Evolutionary conservation across 768 basidiomycete genomes (phyloP).

Genomic region (Boletus rufocinnamomeus): DNA sequence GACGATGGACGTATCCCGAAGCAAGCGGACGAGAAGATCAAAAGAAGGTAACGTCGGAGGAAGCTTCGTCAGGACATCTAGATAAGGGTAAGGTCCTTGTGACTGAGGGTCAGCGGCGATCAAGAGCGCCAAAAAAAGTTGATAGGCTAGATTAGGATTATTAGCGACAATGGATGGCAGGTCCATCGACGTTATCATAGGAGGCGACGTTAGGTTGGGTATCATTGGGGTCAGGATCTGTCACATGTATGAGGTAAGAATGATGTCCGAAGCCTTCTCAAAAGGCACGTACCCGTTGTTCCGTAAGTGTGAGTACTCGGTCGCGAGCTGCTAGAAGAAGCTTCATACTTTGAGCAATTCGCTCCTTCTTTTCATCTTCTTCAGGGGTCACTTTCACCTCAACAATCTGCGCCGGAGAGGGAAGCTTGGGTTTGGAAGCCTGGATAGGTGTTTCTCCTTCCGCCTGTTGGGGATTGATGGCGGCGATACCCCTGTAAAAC

Average conservation of each 20-base stretch:
- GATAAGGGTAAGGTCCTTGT: conserved; percentile 47
- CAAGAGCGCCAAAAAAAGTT: conserved; percentile 62
- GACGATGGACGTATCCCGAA: conserved; percentile 60
- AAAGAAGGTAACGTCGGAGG: conserved; percentile 75
- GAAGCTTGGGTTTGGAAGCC: conserved; percentile 1
- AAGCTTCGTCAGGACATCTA: conserved; percentile 63
- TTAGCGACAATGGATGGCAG: conserved; percentile 62
- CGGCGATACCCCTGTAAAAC: conserved; percentile 17
- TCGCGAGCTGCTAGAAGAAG: conserved; percentile 69
- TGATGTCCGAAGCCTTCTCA: too few relatives aligned
- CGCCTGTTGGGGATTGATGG: conserved; percentile 9
- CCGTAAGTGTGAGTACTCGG: conserved; percentile 71
- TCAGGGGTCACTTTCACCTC: conserved; percentile 41
- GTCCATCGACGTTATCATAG: conserved; percentile 68
- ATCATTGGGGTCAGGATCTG: conserved; percentile 57
- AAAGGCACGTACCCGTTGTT: conserved; percentile 58
- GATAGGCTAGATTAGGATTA: conserved; percentile 71
- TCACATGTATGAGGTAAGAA: not conserved
- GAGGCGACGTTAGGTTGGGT: conserved; percentile 42
- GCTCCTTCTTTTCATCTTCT: conserved; percentile 58
- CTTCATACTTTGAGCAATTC: conserved; percentile 62
- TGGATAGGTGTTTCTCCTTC: conserved; percentile 6
- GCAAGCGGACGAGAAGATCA: conserved; percentile 67
- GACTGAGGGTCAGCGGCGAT: conserved; percentile 36
- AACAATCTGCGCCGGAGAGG: conserved; percentile 1